Conservation (phyloP, 495 filamentous ascomycete species). For the Neurospora discreta region DNA sequence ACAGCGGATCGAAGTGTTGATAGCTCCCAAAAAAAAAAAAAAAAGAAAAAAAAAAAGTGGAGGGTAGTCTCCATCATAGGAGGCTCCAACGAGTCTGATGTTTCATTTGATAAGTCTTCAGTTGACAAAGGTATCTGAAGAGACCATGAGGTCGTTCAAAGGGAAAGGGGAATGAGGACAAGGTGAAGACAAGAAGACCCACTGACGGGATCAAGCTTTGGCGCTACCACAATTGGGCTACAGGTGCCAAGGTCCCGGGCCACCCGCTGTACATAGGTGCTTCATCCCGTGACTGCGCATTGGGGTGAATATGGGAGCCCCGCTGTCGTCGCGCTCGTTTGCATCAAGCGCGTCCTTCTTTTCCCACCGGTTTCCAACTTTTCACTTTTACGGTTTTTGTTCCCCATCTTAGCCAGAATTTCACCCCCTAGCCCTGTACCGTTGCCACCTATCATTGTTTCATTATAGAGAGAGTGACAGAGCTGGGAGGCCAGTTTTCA, state of each 20-base stretch:
- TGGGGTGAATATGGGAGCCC: background rate
- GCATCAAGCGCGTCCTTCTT: background rate
- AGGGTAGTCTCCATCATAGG: no score
- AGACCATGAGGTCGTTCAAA: background rate
- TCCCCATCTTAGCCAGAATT: background rate
- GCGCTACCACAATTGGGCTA: background rate
- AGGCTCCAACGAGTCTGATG: no score
- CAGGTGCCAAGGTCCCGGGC: background rate
- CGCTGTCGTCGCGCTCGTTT: background rate
- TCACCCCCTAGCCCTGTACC: background rate
- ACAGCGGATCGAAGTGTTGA: no score
- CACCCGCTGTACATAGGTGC: background rate
- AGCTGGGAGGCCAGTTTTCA: background rate
- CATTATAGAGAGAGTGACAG: background rate
- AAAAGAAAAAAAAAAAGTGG: no score
- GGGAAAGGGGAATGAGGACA: background rate
- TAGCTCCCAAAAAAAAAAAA: no score
- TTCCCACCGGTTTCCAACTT: background rate
- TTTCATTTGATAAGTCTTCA: background rate
- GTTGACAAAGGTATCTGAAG: background rate
- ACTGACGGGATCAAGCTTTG: background rate
- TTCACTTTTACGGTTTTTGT: background rate
- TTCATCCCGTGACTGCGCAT: background rate
- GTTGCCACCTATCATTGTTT: background rate
- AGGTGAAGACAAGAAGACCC: background rate